phyloP scores from a whole-genome alignment of 78 protist genomes.

The Mastigamoeba balamuthi region DNA sequence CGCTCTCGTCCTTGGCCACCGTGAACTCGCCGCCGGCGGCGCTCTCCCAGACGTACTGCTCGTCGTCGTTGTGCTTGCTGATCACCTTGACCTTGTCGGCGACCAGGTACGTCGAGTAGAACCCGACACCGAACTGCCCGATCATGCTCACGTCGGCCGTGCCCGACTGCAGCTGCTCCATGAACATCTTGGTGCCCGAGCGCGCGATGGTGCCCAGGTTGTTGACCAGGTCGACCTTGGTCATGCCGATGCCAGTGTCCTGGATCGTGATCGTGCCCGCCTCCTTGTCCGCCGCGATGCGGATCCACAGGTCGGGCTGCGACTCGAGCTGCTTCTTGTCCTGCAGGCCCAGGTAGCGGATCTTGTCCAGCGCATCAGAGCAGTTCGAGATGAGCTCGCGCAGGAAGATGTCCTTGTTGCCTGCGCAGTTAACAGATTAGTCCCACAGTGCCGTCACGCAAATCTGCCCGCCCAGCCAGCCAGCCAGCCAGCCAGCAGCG shows the following conservation, averaged over 20 bases:
- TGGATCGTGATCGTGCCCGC: constrained; percentile 79
- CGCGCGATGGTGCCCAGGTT: constrained; percentile 99
- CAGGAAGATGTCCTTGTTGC: constrained; percentile 97
- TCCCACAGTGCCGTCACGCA: too few relatives aligned
- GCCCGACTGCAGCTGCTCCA: constrained; percentile 93
- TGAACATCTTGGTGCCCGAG: constrained; percentile 96
- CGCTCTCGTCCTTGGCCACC: constrained; percentile 59
- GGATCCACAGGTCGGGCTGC: constrained; percentile 84
- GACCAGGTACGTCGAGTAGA: constrained; percentile 99
- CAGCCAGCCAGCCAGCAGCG: too few relatives aligned
- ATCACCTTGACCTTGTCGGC: constrained; percentile 93
- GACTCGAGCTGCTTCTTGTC: constrained; percentile 79
- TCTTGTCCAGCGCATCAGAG: constrained; percentile 88
- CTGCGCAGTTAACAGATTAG: too few relatives aligned
- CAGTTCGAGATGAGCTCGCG: constrained; percentile 98
- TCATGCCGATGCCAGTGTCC: constrained; percentile 99
- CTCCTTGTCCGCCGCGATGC: constrained; percentile 85
- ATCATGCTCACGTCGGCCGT: constrained; percentile 95
- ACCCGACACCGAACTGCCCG: constrained; percentile 99
- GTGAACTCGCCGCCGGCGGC: constrained; percentile 97
- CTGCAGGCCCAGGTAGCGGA: constrained; percentile 90
- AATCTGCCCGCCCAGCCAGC: too few relatives aligned
- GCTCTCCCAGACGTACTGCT: constrained; percentile 96
- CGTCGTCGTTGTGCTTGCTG: constrained; percentile 98
- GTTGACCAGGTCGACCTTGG: constrained; percentile 95